Conservation (phyloP, 2,329 filamentous ascomycete genomes). For the Aspergillus sp. region DNA sequence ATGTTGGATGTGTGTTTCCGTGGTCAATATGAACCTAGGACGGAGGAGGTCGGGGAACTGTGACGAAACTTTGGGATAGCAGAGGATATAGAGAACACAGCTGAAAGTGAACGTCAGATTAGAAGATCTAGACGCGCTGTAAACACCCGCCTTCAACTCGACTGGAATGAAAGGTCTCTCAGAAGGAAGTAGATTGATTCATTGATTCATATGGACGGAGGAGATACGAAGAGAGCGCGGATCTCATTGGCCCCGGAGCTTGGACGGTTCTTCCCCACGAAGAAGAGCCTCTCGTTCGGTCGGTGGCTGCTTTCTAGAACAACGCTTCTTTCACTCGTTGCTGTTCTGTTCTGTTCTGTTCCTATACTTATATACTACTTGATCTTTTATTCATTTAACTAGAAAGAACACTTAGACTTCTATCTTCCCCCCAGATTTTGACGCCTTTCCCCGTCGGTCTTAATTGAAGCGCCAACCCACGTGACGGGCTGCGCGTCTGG, state of each 20-base stretch:
- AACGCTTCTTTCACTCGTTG: background rate
- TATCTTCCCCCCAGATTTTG: too few relatives aligned
- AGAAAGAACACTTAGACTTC: background rate
- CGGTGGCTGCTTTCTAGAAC: background rate
- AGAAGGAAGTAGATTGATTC: too few relatives aligned
- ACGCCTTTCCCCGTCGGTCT: conserved; percentile 6
- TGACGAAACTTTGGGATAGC: background rate
- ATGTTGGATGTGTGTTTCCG: conserved; percentile 19
- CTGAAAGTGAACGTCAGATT: background rate
- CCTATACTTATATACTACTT: background rate
- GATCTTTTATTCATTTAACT: background rate
- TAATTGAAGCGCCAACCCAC: conserved; percentile 25
- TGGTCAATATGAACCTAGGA: background rate
- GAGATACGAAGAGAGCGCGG: too few relatives aligned
- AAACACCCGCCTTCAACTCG: too few relatives aligned
- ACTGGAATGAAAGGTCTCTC: too few relatives aligned
- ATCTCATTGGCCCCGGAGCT: background rate
- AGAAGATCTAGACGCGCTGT: too few relatives aligned
- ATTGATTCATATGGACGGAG: too few relatives aligned
- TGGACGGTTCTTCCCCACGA: background rate
- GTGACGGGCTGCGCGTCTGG: conserved; percentile 22
- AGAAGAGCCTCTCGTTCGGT: background rate
- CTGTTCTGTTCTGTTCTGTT: background rate
- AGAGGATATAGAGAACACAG: background rate
- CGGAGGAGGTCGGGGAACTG: background rate